Evolutionary conservation across 2,329 filamentous ascomycete species (phyloP), one percentile per base, ranked within the genome.

Genomic region (Emydomyces testavorans): DNA sequence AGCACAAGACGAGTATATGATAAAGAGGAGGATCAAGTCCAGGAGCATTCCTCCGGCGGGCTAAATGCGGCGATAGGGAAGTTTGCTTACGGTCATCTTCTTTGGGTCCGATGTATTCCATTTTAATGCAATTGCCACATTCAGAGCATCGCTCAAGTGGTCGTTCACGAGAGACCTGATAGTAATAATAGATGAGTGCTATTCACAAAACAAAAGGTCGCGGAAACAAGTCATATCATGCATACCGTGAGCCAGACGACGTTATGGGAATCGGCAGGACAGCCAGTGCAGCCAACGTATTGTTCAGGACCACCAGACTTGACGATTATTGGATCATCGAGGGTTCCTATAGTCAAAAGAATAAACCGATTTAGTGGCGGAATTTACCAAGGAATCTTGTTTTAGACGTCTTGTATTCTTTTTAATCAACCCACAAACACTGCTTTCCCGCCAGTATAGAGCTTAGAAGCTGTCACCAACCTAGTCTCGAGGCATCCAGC

Each of bases 91-190:
- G 79, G 61, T 78, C 71, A 66, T 89, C 82, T 57, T 92, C 84
- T 65, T 81, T 68, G 44, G 88, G 81, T 53, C 92, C 92, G 57
- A 94, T 73, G 71, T 94, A 98, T 67, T 95, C 83, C 85, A 96
- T 92, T 82, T 94, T 93, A 77, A 94, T 89, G 58, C 92, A 86
- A 68, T 81, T 86, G 59, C 92, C 92, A 73, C 92, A 98, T 77
- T 98, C 92, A 64, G 81, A 81, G 81, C 92, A 98, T 69, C 92
- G 87, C 76, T 93, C 86, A 60, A 94, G 71, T 50, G 92, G 92
- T 66, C 92, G 88, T 51, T 92, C 82, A 65, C 85, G 85, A 66
- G 85, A 83, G 63, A 93, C 78, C 85, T 92, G 45, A 32, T 32
- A 41, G 6, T n/a, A 20, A 34, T 18, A 20, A 32, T 36, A 13